phyloP scores from a whole-genome alignment of 768 basidiomycete genomes.

The Russula brevipes region DNA sequence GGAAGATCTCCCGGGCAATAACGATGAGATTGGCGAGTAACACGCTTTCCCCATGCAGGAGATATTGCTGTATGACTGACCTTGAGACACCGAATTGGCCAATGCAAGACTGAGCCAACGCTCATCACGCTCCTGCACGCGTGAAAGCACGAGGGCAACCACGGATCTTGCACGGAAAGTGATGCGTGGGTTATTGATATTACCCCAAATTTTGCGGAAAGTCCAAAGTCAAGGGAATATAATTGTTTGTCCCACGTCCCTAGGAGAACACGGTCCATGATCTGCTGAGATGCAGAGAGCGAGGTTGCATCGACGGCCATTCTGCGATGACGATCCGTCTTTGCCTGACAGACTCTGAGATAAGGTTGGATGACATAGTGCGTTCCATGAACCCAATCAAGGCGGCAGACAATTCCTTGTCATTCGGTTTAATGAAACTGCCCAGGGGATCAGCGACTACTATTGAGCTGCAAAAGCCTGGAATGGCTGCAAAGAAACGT shows the following conservation, averaged over 20 bases:
- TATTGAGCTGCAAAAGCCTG: slow-evolving; percentile 4
- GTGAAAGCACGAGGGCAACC: neutral
- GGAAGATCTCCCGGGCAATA: neutral
- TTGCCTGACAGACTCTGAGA: slow-evolving; percentile 11
- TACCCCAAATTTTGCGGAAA: slow-evolving; percentile 1
- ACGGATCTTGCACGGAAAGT: slow-evolving; percentile 6
- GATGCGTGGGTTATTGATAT: neutral
- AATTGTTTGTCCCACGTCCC: slow-evolving; percentile 4
- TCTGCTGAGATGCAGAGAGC: slow-evolving; percentile 1
- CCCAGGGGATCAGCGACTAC: neutral
- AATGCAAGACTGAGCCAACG: slow-evolving; percentile 1
- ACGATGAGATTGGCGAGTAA: slow-evolving; percentile 4
- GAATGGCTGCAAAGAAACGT: slow-evolving; percentile 14
- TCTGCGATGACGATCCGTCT: slow-evolving; percentile 6
- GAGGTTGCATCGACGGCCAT: neutral
- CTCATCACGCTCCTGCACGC: neutral
- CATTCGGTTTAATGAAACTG: slow-evolving; percentile 9
- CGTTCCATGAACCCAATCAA: slow-evolving; percentile 8
- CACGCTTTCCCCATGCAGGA: neutral
- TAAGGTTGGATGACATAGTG: neutral
- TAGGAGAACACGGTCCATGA: slow-evolving; percentile 1
- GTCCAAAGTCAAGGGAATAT: neutral
- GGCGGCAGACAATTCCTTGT: slow-evolving; percentile 1
- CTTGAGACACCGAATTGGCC: slow-evolving; percentile 4
- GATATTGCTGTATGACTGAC: neutral